A percentile compares a stretch with the other conserved stretches of the same genome.
These are phyloP conservation scores for Pilasporangium apinafurcum DNA, from an alignment of 352 stramenopile genomes.

Conservation along the genomic window DNA sequence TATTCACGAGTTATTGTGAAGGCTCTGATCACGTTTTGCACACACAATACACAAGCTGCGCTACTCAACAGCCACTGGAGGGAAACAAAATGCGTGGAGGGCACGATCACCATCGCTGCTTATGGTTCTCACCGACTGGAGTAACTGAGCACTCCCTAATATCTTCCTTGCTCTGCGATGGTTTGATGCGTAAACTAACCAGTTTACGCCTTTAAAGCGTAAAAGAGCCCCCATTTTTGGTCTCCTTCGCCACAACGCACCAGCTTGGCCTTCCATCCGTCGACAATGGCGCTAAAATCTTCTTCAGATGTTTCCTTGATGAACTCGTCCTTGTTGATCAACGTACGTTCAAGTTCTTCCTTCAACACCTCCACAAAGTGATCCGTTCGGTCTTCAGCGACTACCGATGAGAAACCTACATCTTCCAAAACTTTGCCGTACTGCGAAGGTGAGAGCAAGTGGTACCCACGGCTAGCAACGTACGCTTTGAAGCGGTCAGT, in stretches of 20 bases:
- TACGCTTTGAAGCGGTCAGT: slow-evolving; percentile 53
- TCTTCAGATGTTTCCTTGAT: slow-evolving; percentile 54
- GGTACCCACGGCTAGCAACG: slow-evolving; percentile 53
- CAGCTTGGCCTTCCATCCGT: slow-evolving; percentile 64
- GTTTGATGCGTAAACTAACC: too few relatives aligned
- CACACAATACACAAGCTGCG: too few relatives aligned
- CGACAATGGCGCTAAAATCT: slow-evolving; percentile 64
- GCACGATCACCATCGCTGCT: too few relatives aligned
- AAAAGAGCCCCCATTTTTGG: slow-evolving; percentile 77
- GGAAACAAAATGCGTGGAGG: too few relatives aligned
- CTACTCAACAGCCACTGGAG: too few relatives aligned
- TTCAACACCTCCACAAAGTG: slow-evolving; percentile 64
- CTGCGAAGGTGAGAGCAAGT: slow-evolving; percentile 51
- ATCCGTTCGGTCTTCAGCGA: slow-evolving; percentile 57
- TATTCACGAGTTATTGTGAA: too few relatives aligned
- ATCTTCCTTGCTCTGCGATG: too few relatives aligned
- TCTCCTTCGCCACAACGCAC: slow-evolving; percentile 58
- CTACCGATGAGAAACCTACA: slow-evolving; percentile 45
- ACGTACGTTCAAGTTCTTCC: slow-evolving; percentile 48
- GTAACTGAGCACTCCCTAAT: too few relatives aligned
- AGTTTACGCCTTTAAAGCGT: slow-evolving; percentile 41
- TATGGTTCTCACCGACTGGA: too few relatives aligned
- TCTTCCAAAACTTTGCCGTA: slow-evolving; percentile 45
- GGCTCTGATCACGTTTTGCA: too few relatives aligned
- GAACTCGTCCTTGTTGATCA: slow-evolving; percentile 58